These are phyloP conservation scores for Luzula sylvatica DNA, from an alignment of 176 grass and related monocot species.

Conservation along the genomic window DNA sequence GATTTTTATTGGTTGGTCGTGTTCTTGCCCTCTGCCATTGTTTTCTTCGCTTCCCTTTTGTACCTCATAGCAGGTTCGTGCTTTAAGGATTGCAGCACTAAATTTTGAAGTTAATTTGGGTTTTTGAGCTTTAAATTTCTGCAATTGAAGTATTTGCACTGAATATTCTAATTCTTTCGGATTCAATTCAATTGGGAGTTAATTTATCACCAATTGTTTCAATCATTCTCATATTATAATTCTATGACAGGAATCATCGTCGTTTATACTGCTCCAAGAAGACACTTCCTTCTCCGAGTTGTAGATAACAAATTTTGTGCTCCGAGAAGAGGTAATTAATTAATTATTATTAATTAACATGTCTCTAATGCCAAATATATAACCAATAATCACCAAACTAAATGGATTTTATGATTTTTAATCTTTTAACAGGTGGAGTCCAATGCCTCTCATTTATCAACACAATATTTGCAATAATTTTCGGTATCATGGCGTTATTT, in stretches of 20 bases:
- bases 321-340: conserved; percentile 75
- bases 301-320: conserved; percentile 93
- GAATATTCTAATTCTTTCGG: neutral
- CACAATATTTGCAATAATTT: conserved; percentile 51
- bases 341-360: neutral
- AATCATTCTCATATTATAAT: neutral
- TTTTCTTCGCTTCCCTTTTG: conserved; percentile 48
- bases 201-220: neutral
- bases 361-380: neutral
- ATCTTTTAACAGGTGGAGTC: conserved; percentile 60
- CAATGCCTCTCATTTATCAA: conserved; percentile 79
- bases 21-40: conserved; percentile 54
- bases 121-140: too few relatives aligned
- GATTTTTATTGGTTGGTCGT: conserved; percentile 97
- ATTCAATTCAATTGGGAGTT: neutral
- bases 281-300: conserved; percentile 62
- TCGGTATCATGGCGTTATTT: conserved; percentile 78
- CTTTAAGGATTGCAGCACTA: neutral
- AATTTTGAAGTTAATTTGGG: neutral
- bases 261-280: conserved; percentile 88
- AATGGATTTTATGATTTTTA: neutral
- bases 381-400: neutral
- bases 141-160: neutral
- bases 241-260: conserved; percentile 58
- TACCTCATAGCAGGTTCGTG: conserved; percentile 59